Base-by-base conservation (phyloP, 2,329 filamentous ascomycete species). In the Tolypocladium ophioglossoides region DNA sequence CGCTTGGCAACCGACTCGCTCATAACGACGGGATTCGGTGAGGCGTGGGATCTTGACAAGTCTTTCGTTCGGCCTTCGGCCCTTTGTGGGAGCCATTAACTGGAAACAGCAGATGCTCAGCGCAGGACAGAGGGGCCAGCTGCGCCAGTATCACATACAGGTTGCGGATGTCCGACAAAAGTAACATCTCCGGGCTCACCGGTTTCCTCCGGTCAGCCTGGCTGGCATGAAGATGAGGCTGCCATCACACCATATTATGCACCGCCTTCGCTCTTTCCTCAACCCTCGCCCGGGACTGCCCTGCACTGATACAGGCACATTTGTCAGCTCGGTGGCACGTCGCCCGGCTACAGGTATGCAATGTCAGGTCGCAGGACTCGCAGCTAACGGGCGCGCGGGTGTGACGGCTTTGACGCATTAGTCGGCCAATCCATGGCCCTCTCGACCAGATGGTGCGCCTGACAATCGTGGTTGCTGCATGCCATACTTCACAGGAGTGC, bases 381-480 rank as follows among this genome's bases (percentile, higher is more conserved):
- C 48, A 39, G 22, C 34, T 14, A 50, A 39, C n/a, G 35, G 49
- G 22, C 8, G 32, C 3, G 35, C 34, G 37, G 49, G 35, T 51
- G 49, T 39, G 49, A 38, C 35, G 27, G 35, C 22, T 35, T 27
- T n/a, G 35, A 22, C 35, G 34, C 20, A 27, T 14, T 51, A 2
- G 18, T 39, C 48, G 20, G 39, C 48, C 48, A 50, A 50, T 50
- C 48, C 32, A 24, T 50, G 14, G 2, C 11, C n/a, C 5, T 24
- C 6, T 27, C 14, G 34, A 9, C 4, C 34, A 30, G 49, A 39
- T 50, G 34, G 49, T 37, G 51, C 27, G 30, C 30, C 38, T 52
- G 20, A 27, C n/a, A 47, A 52, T 52, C 34, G 30, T 24, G 44
- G 39, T 27, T 52, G 51, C 40, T 52, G 51, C 51, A 52, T 32